These are phyloP conservation scores for Clavariopsis aquatica DNA, from an alignment of 495 filamentous ascomycete genomes.

Conservation along the genomic window DNA sequence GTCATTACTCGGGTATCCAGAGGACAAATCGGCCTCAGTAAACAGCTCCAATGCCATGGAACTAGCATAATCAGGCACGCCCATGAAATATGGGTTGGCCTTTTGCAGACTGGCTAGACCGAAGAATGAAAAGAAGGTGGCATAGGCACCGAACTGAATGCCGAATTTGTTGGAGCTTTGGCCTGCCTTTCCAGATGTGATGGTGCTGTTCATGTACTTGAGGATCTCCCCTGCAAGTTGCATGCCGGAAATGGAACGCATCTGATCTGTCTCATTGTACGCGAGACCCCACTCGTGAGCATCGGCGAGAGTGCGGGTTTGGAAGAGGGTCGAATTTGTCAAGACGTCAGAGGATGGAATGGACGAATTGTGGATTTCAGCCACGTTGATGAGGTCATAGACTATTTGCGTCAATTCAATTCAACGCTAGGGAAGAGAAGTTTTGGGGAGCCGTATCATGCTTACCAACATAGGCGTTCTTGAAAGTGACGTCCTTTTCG, in stretches of 20 bases:
- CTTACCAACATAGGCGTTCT: slow-evolving; percentile 69
- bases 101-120: slow-evolving; percentile 63
- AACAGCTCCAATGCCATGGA: slow-evolving; percentile 75
- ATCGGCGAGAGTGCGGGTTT: slow-evolving; percentile 66
- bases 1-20: slow-evolving; percentile 52
- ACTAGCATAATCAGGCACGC: slow-evolving; percentile 67
- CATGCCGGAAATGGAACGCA: slow-evolving; percentile 65
- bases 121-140: slow-evolving; percentile 73
- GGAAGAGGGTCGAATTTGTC: slow-evolving; percentile 52
- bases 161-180: slow-evolving; percentile 53
- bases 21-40: slow-evolving; percentile 51
- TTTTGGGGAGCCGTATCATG: neutral
- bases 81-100: slow-evolving; percentile 62
- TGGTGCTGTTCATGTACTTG: slow-evolving; percentile 56
- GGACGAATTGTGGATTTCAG: slow-evolving; percentile 66
- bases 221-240: slow-evolving; percentile 64
- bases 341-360: slow-evolving; percentile 57
- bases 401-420: slow-evolving; percentile 44
- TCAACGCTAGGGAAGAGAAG: neutral
- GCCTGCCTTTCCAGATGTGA: slow-evolving; percentile 45
- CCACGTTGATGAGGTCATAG: slow-evolving; percentile 75
- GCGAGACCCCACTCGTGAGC: slow-evolving; percentile 65
- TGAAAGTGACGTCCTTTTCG: slow-evolving; percentile 57
- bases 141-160: slow-evolving; percentile 70
- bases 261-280: slow-evolving; percentile 58